A percentile compares a stretch with the other conserved stretches of the same genome.
phyloP scores from a whole-genome alignment of 2,329 filamentous ascomycete species.

The Acephala macrosclerotiorum region DNA sequence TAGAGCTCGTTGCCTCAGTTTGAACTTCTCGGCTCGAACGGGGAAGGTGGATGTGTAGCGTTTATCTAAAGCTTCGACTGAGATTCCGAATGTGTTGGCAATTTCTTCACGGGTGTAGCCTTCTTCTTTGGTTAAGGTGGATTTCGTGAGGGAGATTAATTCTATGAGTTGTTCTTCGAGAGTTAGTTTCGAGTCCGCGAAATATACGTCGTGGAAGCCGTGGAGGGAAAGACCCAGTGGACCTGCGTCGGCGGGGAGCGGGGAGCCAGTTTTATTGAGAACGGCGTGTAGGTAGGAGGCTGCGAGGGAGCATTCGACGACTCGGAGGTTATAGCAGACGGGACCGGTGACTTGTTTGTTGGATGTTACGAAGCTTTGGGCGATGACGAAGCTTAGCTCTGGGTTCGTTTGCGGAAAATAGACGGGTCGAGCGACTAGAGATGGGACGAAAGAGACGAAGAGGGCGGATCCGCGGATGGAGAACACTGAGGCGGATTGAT shows the following conservation, averaged over 20 bases:
- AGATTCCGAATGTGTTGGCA: conserved; percentile 72
- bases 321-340: conserved; percentile 94
- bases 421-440: conserved; percentile 77
- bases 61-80: conserved; percentile 74
- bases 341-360: conserved; percentile 96
- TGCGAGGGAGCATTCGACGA: conserved; percentile 93
- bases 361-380: conserved; percentile 90
- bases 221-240: conserved; percentile 84
- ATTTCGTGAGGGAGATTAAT: conserved; percentile 72
- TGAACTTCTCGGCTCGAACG: conserved; percentile 86
- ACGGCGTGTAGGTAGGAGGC: conserved; percentile 71
- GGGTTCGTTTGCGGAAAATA: conserved; percentile 82
- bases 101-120: conserved; percentile 92
- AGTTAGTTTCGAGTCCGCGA: conserved; percentile 52
- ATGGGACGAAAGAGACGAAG: conserved; percentile 88
- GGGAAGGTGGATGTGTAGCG: conserved; percentile 89
- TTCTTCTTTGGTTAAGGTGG: conserved; percentile 77
- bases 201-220: conserved; percentile 87
- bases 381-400: conserved; percentile 90
- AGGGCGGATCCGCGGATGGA: conserved; percentile 85
- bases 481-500: conserved; percentile 96
- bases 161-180: conserved; percentile 73
- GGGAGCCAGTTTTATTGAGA: conserved; percentile 61
- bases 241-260: conserved; percentile 78
- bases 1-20: conserved; percentile 83